Base-by-base conservation (phyloP, 176 grass and related monocot species). In the Oryza coarctata region DNA sequence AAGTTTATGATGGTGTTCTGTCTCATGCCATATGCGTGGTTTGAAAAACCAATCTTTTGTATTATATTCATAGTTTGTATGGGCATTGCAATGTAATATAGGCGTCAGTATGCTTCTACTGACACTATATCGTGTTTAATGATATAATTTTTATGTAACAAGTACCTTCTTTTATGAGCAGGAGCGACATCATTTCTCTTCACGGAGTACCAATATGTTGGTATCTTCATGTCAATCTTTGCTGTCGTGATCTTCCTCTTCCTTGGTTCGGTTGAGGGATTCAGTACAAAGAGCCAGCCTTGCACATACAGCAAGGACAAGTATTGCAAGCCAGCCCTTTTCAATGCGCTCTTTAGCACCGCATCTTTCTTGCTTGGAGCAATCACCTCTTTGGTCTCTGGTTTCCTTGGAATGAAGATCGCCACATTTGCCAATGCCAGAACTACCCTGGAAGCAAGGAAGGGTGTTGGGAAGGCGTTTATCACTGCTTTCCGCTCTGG, bases 361-460 rank as follows among this genome's bases (percentile, higher is more conserved):
- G 64, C 23, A 0, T 91, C 94, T 61, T 93, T 93, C 84, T 90
- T 97, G 84, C 94, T 97, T 33, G 91, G 94, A 77, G 91, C 91
- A 12, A 89, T 97, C 80, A 97, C 91, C 79, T 97, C 91, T 73
- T 33, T 97, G 74, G 76, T 97, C n/a, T 91, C 91, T 89, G 94
- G 94, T 69, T 97, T 91, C 72, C 94, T 97, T 65, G 94, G 94
- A 28, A 97, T 97, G 91, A 97, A 90, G 77, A 97, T 97, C 15
- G 94, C 94, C 32, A 97, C 94, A 68, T 97, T 86, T 77, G 94
- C 94, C 27, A 93, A 97, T 70, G 94, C 94, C 70, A 87, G 94
- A 78, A 97, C 91, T 29, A 97, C 94, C 27, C 79, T 97, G 15
- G 94, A 97, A 52, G 94, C 91, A 26, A 93, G 94, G 85, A 93